Evolutionary conservation across 2,329 filamentous ascomycete genomes (phyloP).

Genomic region (Claviceps paspali): DNA sequence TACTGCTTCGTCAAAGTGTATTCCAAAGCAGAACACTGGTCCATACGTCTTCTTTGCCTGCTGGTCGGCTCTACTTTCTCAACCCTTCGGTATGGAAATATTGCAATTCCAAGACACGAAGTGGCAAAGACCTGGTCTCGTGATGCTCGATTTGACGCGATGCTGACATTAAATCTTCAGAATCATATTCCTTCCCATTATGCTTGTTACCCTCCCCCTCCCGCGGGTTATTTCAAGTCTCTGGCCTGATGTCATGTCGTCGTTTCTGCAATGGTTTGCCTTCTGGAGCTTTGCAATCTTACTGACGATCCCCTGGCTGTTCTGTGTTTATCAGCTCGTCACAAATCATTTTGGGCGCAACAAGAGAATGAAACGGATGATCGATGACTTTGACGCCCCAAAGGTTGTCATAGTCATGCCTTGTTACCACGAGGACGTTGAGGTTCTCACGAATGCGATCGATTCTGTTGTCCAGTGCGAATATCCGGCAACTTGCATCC

Average conservation of each 20-base stretch:
- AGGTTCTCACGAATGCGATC: slow-evolving; percentile 69
- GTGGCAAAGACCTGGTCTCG: background rate
- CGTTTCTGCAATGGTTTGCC: slow-evolving; percentile 77
- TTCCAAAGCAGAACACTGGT: slow-evolving; percentile 78
- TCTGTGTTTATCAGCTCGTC: slow-evolving; percentile 83
- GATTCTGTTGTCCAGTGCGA: slow-evolving; percentile 89
- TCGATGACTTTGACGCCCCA: slow-evolving; percentile 74
- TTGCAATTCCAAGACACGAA: background rate
- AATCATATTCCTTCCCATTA: slow-evolving; percentile 76
- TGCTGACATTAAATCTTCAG: slow-evolving; percentile 25
- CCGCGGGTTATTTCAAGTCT: slow-evolving; percentile 55
- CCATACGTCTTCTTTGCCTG: slow-evolving; percentile 62
- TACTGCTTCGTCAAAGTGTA: slow-evolving; percentile 86
- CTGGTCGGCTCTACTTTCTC: slow-evolving; percentile 61
- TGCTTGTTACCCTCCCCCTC: slow-evolving; percentile 82
- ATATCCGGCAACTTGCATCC: slow-evolving; percentile 81
- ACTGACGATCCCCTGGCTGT: slow-evolving; percentile 77
- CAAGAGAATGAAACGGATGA: slow-evolving; percentile 66
- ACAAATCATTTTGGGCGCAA: slow-evolving; percentile 72
- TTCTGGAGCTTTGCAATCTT: slow-evolving; percentile 86
- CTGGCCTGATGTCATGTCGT: slow-evolving; percentile 56
- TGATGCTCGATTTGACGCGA: background rate
- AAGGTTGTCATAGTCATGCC: slow-evolving; percentile 97
- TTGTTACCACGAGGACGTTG: slow-evolving; percentile 82
- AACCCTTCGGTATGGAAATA: slow-evolving; percentile 47